Conservation (phyloP, 1,139 yeast genomes). For the Hemisphaericaspora xylanilytica region DNA sequence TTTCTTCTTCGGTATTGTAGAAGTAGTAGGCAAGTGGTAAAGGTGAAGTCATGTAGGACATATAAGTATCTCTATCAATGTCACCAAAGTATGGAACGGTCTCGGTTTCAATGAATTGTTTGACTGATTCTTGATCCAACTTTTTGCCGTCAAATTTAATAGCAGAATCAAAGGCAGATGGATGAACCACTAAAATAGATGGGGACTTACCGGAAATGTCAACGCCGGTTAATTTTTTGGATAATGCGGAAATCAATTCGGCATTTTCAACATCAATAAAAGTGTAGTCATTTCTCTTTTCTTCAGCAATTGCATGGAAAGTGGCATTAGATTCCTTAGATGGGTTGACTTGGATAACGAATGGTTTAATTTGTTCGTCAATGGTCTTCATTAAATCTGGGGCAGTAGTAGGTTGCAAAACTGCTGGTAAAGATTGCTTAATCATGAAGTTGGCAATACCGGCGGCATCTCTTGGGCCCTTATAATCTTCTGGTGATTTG, state of each 20-base stretch:
- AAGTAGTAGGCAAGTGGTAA: slow-evolving; percentile 87
- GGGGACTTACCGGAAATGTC: slow-evolving; percentile 24
- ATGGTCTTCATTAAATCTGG: slow-evolving; percentile 52
- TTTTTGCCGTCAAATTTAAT: slow-evolving; percentile 21
- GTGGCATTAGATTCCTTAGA: slow-evolving; percentile 42
- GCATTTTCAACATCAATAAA: slow-evolving; percentile 58
- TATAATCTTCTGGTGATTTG: slow-evolving; percentile 55
- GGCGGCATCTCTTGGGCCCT: slow-evolving; percentile 80
- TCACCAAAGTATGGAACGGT: slow-evolving; percentile 89
- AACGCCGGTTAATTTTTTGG: slow-evolving; percentile 21
- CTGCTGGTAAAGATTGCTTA: slow-evolving; percentile 82
- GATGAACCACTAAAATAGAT: slow-evolving; percentile 38
- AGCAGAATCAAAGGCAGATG: slow-evolving; percentile 32
- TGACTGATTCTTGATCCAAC: slow-evolving; percentile 34
- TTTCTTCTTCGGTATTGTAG: slow-evolving; percentile 68
- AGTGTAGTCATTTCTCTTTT: slow-evolving; percentile 57
- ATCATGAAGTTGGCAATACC: slow-evolving; percentile 78
- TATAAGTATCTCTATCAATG: slow-evolving; percentile 78
- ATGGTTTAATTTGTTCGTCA: slow-evolving; percentile 48
- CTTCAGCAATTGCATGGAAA: slow-evolving; percentile 52
- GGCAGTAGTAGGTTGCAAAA: slow-evolving; percentile 48
- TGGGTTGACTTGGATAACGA: slow-evolving; percentile 52
- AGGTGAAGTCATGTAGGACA: slow-evolving; percentile 66
- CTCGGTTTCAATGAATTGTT: slow-evolving; percentile 62
- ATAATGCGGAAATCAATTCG: slow-evolving; percentile 25